Evolutionary conservation across 2,329 filamentous ascomycete genomes (phyloP).

Genomic region (Colletotrichum nymphaeae): DNA sequence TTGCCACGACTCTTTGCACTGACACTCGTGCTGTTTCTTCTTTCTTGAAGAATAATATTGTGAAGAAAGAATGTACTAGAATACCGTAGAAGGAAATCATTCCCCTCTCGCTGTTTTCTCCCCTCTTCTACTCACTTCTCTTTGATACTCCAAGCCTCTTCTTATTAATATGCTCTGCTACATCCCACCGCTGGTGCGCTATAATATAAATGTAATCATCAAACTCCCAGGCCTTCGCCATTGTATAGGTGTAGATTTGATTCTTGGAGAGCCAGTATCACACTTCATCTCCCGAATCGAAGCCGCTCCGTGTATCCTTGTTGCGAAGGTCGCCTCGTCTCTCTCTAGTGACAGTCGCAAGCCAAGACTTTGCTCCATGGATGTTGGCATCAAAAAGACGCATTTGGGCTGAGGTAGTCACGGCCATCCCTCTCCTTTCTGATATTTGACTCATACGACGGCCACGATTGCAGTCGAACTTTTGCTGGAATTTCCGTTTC

Average conservation of each 20-base stretch:
- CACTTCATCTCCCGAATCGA: too few relatives aligned
- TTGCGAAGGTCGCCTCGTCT: neutral
- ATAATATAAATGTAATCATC: too few relatives aligned
- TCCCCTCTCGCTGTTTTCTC: neutral
- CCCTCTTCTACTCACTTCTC: neutral
- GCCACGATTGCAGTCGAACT: too few relatives aligned
- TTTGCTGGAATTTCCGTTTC: too few relatives aligned
- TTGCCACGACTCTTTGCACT: conserved; percentile 12
- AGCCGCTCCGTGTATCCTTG: neutral
- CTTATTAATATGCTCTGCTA: neutral
- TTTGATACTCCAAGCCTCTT: too few relatives aligned
- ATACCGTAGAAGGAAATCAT: neutral
- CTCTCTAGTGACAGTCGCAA: neutral
- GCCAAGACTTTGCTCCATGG: neutral
- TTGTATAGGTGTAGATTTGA: neutral
- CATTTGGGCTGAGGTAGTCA: neutral
- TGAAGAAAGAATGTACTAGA: neutral
- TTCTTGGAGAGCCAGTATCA: too few relatives aligned
- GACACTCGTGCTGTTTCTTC: neutral
- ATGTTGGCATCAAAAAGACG: neutral
- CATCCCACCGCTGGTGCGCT: too few relatives aligned
- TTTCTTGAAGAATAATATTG: neutral
- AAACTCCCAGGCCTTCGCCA: neutral
- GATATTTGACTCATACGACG: too few relatives aligned
- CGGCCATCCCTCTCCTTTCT: too few relatives aligned